These are phyloP conservation scores for Ajuga chamaepitys DNA, from an alignment of 257 asterid genomes.

Conservation along the genomic window DNA sequence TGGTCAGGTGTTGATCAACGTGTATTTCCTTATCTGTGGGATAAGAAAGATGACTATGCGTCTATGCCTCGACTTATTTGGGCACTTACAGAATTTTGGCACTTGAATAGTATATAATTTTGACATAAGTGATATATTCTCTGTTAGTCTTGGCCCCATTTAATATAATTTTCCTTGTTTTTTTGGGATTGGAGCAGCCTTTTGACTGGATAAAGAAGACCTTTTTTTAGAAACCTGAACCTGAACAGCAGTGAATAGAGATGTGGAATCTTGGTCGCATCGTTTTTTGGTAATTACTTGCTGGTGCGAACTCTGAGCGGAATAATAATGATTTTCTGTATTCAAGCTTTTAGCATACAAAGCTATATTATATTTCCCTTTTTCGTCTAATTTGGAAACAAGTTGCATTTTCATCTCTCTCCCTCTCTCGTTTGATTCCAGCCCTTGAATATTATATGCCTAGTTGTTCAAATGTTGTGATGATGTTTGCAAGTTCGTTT, in stretches of 20 bases:
- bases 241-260: constrained; percentile 53
- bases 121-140: neutral
- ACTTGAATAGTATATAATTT: neutral
- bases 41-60: neutral
- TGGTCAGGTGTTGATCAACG: neutral
- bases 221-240: constrained; percentile 54
- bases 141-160: neutral
- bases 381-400: constrained; percentile 6
- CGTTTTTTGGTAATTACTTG: constrained; percentile 13
- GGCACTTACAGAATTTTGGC: neutral
- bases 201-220: constrained; percentile 85
- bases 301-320: constrained; percentile 26
- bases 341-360: constrained; percentile 15
- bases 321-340: constrained; percentile 26
- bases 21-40: neutral
- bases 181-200: constrained; percentile 49
- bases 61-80: neutral
- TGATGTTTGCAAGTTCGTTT: no score
- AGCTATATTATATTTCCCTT: neutral
- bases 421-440: no score
- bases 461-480: no score
- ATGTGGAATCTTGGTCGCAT: constrained; percentile 13
- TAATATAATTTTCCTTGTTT: neutral
- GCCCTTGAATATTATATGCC: no score
- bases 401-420: neutral